Percentiles rank a stretch among this genome's conserved stretches.
Conservation (phyloP, 2,329 filamentous ascomycete genomes). For the Cylindrodendrum hubeiense region DNA sequence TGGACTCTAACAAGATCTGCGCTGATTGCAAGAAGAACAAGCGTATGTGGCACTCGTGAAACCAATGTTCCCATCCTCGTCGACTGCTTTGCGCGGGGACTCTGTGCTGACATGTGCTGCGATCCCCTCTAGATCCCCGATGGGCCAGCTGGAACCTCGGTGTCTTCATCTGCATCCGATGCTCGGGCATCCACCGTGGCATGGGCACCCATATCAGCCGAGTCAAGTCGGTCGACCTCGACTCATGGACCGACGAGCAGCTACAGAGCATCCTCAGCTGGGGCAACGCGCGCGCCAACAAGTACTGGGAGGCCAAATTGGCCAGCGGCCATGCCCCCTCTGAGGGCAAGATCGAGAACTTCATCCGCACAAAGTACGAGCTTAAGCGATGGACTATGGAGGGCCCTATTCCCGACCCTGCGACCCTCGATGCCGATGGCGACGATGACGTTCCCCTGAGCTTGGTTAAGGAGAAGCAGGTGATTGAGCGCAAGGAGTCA, state of each 20-base stretch:
- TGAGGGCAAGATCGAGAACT: constrained; percentile 99
- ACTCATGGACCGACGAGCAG: constrained; percentile 99
- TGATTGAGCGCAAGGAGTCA: constrained; percentile 70
- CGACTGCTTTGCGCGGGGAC: background rate
- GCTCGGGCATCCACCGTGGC: constrained; percentile 96
- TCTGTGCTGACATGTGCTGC: constrained; percentile 20
- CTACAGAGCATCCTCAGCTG: constrained; percentile 92
- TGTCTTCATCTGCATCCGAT: constrained; percentile 97
- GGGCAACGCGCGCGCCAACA: constrained; percentile 97
- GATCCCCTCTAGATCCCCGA: constrained; percentile 78
- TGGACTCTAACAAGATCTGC: constrained; percentile 96
- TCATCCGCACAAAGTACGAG: constrained; percentile 99
- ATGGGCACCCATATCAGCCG: constrained; percentile 99
- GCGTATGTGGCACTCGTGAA: constrained; percentile 68
- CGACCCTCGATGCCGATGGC: constrained; percentile 83
- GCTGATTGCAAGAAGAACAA: constrained; percentile 99
- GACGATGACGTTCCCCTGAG: constrained; percentile 83
- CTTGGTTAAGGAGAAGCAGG: constrained; percentile 75
- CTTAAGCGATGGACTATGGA: constrained; percentile 99
- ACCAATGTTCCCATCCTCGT: background rate
- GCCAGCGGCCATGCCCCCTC: constrained; percentile 92
- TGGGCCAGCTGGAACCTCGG: constrained; percentile 99
- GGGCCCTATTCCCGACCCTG: constrained; percentile 92
- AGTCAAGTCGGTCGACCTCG: constrained; percentile 98
- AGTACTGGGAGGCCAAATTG: constrained; percentile 98